Percentiles rank a stretch among this genome's conserved stretches.
These are phyloP conservation scores for Saturnispora halmiae DNA, from an alignment of 805 yeast genomes.

Conservation along the genomic window DNA sequence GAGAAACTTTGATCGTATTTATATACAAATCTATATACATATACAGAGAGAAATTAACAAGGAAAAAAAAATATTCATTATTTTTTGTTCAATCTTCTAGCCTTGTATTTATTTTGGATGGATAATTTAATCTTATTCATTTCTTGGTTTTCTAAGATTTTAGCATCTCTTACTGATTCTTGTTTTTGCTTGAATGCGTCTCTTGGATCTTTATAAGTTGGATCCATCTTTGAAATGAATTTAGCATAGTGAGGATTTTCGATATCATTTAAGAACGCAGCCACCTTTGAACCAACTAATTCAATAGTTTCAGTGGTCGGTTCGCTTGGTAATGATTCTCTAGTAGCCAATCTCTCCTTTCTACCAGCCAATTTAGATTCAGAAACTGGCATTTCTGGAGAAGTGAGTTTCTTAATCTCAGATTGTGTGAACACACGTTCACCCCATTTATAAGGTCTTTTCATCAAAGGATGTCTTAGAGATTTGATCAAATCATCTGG, in stretches of 20 bases:
- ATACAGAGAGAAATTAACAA: not conserved
- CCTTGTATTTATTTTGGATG: slow-evolving; percentile 18
- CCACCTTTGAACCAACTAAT: slow-evolving; percentile 35
- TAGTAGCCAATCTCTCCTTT: slow-evolving; percentile 42
- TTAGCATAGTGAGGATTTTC: slow-evolving; percentile 26
- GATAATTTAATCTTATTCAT: slow-evolving; percentile 16
- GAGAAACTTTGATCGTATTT: slow-evolving; percentile 60
- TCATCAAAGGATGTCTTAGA: slow-evolving; percentile 70
- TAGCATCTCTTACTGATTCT: slow-evolving; percentile 16
- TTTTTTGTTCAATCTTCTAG: slow-evolving; percentile 13
- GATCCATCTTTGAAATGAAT: slow-evolving; percentile 23
- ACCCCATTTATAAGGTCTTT: slow-evolving; percentile 46
- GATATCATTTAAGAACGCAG: slow-evolving; percentile 27
- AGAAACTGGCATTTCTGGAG: slow-evolving; percentile 73
- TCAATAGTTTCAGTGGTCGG: slow-evolving; percentile 36
- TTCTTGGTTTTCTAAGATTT: slow-evolving; percentile 19
- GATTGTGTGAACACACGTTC: slow-evolving; percentile 43
- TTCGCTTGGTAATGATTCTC: slow-evolving; percentile 33
- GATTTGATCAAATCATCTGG: slow-evolving; percentile 55
- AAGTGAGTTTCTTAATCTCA: slow-evolving; percentile 52
- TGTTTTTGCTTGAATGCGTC: slow-evolving; percentile 15
- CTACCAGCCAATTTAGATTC: slow-evolving; percentile 52
- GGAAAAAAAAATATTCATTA: not conserved
- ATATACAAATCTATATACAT: not conserved
- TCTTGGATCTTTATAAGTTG: slow-evolving; percentile 18